These are phyloP conservation scores for Basidiobolus meristosporus DNA, from an alignment of 371 early-diverging fungal genomes.

Conservation along the genomic window DNA sequence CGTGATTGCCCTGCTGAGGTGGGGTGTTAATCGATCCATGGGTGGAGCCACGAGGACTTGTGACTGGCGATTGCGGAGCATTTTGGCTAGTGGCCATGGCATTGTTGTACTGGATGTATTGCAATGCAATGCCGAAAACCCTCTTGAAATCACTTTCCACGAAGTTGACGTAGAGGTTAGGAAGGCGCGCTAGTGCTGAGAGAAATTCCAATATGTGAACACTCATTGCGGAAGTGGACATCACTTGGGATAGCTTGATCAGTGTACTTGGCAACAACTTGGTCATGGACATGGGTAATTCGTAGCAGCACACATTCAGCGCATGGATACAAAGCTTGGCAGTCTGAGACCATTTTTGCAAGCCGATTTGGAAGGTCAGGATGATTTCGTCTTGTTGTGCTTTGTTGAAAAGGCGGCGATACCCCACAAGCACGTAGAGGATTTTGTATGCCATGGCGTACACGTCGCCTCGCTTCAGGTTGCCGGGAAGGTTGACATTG, in stretches of 20 bases:
- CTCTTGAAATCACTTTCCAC: conserved; percentile 63
- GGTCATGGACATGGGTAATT: conserved; percentile 57
- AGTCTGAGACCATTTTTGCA: conserved; percentile 47
- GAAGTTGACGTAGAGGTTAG: conserved; percentile 61
- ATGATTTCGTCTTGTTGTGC: conserved; percentile 56
- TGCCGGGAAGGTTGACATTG: conserved; percentile 15
- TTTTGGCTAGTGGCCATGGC: conserved; percentile 3
- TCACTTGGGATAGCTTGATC: conserved; percentile 59
- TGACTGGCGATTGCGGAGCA: conserved; percentile 3
- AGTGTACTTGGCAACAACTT: conserved; percentile 56
- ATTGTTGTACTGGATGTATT: conserved; percentile 63
- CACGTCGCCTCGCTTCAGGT: conserved; percentile 36
- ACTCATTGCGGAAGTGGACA: conserved; percentile 58
- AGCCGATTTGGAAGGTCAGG: conserved; percentile 52
- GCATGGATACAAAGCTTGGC: conserved; percentile 70
- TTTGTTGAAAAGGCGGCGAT: conserved; percentile 47
- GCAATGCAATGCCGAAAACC: conserved; percentile 82
- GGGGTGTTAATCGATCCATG: conserved; percentile 5
- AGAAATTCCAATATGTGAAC: conserved; percentile 83
- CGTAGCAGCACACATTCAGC: conserved; percentile 58
- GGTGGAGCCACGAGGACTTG: conserved; percentile 4
- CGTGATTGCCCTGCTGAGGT: conserved; percentile 14
- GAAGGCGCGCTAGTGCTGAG: conserved; percentile 62
- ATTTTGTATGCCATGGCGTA: conserved; percentile 42
- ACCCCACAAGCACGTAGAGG: conserved; percentile 47